These are phyloP conservation scores for Lagenaria siceraria DNA, from an alignment of 306 rosid genomes.

Conservation along the genomic window DNA sequence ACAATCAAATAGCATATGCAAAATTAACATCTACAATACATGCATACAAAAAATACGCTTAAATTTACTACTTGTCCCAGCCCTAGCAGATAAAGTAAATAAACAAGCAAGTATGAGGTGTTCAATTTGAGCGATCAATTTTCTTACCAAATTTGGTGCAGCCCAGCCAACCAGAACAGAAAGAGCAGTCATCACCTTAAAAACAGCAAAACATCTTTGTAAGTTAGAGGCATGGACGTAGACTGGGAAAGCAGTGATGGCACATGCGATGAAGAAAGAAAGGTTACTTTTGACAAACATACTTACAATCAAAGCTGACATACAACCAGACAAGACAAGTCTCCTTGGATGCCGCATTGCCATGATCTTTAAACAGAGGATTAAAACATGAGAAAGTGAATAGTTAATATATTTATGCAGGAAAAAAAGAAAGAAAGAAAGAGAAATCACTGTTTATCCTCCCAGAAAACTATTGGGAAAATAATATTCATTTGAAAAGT, in stretches of 20 bases:
- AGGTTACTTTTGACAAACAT: not conserved
- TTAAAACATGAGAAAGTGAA: constrained; percentile 10
- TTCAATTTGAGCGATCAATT: not conserved
- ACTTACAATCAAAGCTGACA: constrained; percentile 74
- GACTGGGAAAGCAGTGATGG: not conserved
- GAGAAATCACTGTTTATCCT: not conserved
- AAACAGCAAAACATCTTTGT: constrained; percentile 14
- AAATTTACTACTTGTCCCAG: not conserved
- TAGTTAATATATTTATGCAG: not conserved
- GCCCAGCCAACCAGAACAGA: constrained; percentile 94
- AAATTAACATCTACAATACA: not conserved
- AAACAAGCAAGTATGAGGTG: not conserved
- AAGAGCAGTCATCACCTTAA: constrained; percentile 88
- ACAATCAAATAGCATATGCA: not conserved
- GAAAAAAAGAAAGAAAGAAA: not conserved
- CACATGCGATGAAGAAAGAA: not conserved
- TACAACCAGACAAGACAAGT: constrained; percentile 77
- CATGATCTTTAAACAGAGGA: constrained; percentile 48
- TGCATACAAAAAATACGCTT: not conserved
- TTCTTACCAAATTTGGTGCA: constrained; percentile 82
- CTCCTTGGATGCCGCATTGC: constrained; percentile 95
- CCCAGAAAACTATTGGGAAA: not conserved
- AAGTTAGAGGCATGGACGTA: constrained; percentile 6
- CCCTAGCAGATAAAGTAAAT: not conserved
- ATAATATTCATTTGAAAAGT: not conserved